Evolutionary conservation across 2,329 filamentous ascomycete species (phyloP), one percentile per base, ranked within the genome.

Genomic region (Venturia effusa): DNA sequence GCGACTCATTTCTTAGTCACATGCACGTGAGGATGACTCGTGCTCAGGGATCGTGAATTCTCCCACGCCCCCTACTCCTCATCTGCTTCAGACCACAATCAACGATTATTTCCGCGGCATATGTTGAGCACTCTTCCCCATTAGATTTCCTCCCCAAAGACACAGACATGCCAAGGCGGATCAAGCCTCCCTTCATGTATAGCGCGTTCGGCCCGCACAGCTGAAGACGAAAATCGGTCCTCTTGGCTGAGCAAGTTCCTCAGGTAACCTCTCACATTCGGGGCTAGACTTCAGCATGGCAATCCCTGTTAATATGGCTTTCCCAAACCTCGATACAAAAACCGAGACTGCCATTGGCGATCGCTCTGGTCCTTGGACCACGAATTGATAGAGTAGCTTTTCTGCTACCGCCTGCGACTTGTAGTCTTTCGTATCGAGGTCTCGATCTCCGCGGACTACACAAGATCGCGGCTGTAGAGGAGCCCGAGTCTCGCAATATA

Each of bases 201-300:
- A 8, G 24, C 24, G 24, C n/a, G 11, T 30, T 27, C 13, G 17
- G 48, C 2, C 32, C 22, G 15, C n/a, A n/a, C n/a, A n/a, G n/a
- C n/a, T n/a, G n/a, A n/a, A 15, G 22, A 37, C 30, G 13, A 30
- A 19, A 30, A 57, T 57, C 22, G 45, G 45, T 51, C 45, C 22
- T 55, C 27, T 55, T 55, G 51, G 51, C 27, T 55, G 27, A 55
- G 51, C 51, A 55, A 55, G 51, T 55, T 55, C 30, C 48, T 55
- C 1, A 19, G 27, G 2, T 34, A 17, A 4, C 24, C 11, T 15
- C 7, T 54, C 48, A 30, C 48, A 54, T n/a, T n/a, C n/a, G n/a
- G n/a, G n/a, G n/a, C n/a, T 4, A 19, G 48, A 5, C n/a, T 57
- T 34, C 27, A 7, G 27, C 15, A 32, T 57, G 51, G 7, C 51